Conservation (phyloP, 495 filamentous ascomycete genomes). For the Xylaria acuta region DNA sequence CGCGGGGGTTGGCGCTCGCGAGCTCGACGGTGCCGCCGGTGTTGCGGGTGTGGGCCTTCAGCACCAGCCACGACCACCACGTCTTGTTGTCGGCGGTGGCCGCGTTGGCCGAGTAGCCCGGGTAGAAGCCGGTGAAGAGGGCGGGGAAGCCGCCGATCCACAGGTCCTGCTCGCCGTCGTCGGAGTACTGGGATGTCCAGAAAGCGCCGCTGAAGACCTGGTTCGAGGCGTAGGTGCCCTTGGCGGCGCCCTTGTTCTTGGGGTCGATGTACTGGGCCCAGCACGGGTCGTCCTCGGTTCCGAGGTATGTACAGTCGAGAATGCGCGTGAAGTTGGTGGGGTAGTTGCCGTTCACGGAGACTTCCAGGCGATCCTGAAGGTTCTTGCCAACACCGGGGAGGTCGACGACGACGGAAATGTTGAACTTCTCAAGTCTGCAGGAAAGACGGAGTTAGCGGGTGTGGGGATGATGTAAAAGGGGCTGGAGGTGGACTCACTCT, state of each 20-base stretch:
- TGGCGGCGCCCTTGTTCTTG: conserved; percentile 39
- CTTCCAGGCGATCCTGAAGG: conserved; percentile 69
- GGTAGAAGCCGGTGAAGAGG: conserved; percentile 61
- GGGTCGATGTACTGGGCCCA: conserved; percentile 44
- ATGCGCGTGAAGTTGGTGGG: conserved; percentile 51
- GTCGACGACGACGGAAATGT: conserved; percentile 59
- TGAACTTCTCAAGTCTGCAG: conserved; percentile 30
- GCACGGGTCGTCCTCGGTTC: conserved; percentile 54
- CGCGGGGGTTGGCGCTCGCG: conserved; percentile 57
- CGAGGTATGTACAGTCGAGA: conserved; percentile 55
- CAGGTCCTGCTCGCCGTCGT: conserved; percentile 51
- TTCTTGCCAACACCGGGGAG: conserved; percentile 70
- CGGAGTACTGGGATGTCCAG: conserved; percentile 49
- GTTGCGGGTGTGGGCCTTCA: conserved; percentile 61
- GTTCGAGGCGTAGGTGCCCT: conserved; percentile 57
- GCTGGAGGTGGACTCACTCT: conserved; percentile 53
- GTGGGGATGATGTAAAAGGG: neutral
- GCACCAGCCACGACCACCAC: conserved; percentile 55
- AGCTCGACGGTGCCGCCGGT: conserved; percentile 59
- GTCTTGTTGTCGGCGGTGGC: conserved; percentile 42
- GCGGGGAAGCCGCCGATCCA: conserved; percentile 61
- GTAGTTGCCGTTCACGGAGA: conserved; percentile 51
- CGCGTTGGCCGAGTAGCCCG: conserved; percentile 42
- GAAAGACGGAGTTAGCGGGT: neutral
- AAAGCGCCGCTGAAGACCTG: conserved; percentile 55